Conservation (phyloP, 2,329 filamentous ascomycete species). For the Triangularia setosa region DNA sequence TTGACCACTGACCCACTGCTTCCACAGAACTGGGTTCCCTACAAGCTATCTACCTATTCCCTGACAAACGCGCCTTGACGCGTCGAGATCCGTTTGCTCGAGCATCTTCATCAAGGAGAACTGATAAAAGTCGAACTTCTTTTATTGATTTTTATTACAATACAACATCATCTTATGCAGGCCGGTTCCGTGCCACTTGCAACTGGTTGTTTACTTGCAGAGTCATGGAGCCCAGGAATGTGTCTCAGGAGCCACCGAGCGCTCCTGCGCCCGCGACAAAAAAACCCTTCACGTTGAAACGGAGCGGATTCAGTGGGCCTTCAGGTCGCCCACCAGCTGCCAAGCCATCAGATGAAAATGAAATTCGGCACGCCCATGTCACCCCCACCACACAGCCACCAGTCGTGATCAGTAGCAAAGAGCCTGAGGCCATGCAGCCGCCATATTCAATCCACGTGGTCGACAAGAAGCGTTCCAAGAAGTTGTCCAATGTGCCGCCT, state of each 20-base stretch:
- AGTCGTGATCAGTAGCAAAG: background rate
- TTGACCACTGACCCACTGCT: background rate
- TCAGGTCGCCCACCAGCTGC: background rate
- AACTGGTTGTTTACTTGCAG: too few species aligned
- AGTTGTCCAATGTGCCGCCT: background rate
- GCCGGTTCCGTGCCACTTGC: too few species aligned
- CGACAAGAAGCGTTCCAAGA: background rate
- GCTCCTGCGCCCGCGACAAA: background rate
- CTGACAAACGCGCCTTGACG: background rate
- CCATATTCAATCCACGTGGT: background rate
- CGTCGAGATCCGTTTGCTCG: background rate
- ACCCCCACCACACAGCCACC: background rate
- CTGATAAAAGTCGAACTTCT: background rate
- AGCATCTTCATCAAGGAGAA: background rate
- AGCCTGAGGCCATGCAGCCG: background rate
- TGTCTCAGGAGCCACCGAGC: background rate
- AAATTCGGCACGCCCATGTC: background rate
- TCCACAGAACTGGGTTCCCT: background rate
- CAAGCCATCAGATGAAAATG: background rate
- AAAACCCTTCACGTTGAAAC: slow-evolving; percentile 15
- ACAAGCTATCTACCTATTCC: background rate
- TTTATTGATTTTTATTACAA: background rate
- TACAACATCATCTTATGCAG: background rate
- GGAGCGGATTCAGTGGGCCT: slow-evolving; percentile 13
- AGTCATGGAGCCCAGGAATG: background rate